Base-by-base conservation (phyloP, 306 rosid species). In the Inga leiocalycina region DNA sequence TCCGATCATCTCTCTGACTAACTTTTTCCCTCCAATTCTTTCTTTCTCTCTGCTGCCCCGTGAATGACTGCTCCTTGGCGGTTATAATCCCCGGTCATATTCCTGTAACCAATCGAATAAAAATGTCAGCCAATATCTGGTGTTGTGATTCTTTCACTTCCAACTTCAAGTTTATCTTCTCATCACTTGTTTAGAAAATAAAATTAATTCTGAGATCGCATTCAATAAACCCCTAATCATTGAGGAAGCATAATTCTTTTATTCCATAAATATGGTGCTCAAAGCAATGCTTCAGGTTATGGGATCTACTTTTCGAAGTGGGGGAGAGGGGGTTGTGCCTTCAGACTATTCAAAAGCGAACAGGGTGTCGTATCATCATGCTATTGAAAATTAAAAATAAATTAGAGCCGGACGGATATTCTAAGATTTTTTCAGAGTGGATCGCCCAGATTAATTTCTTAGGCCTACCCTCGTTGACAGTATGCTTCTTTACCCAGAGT, bases 1-100 rank as follows among this genome's bases (percentile, higher is more conserved):
- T 83, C 91, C 0, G 99, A 97, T 83, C 92, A 86, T 81, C 80
- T 91, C 46, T 85, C 94, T 24, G 97, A 92, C 14, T 72, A 91
- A 83, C 79, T 76, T 51, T 91, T 93, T 83, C 74, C 76, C 56
- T 22, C 11, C 74, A 20, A n/a, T 57, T 57, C 64, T 57, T 57
- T 57, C 30, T n/a, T 3, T 16, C 83, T 10, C 44, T 27, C 30
- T 27, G 30, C 30, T 27, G 30, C 30, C 30, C 30, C 30, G 30
- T 27, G 11, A 49, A 32, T 85, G 64, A 75, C 75, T 71, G 85
- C 75, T 39, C 6, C 49, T 46, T 69, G 22, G 87, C 85, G 71
- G 87, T 73, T 61, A 39, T 78, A 73, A 71, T 81, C 34, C 84
- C 76, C 89, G 86, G 46, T 80, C 82, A 82, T 82, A 78, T 87